Conservation (phyloP, 2,329 filamentous ascomycete species). For the Thelonectria olida region DNA sequence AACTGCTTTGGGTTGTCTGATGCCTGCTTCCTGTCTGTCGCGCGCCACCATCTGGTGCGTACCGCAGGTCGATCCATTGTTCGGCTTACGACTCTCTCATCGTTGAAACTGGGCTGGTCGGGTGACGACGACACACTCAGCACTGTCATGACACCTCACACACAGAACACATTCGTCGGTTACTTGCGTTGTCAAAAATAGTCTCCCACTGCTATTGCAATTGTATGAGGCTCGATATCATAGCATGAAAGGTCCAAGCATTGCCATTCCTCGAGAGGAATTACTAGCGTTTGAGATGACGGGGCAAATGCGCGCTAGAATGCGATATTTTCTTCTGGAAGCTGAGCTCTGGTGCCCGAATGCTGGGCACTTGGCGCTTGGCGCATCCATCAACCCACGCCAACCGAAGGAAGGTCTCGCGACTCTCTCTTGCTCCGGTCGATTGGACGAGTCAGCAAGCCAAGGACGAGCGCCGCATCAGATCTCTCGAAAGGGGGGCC, state of each 20-base stretch:
- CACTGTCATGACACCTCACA: no score
- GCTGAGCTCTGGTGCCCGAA: conserved; percentile 15
- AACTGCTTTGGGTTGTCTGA: no score
- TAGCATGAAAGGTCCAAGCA: background rate
- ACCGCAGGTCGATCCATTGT: background rate
- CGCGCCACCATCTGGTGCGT: background rate
- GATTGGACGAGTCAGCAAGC: conserved; percentile 24
- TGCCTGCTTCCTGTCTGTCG: background rate
- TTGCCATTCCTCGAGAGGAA: background rate
- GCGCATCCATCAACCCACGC: conserved; percentile 8
- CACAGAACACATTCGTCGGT: background rate
- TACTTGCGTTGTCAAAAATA: no score
- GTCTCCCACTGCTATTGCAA: no score
- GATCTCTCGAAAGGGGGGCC: conserved; percentile 22
- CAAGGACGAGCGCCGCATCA: conserved; percentile 14
- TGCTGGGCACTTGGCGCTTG: conserved; percentile 7
- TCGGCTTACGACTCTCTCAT: background rate
- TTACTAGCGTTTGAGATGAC: background rate
- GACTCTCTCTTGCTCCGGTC: conserved; percentile 2
- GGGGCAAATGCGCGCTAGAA: conserved; percentile 26
- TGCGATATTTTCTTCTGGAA: conserved; percentile 34
- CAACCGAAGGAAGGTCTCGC: conserved; percentile 8
- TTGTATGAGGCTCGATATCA: no score
- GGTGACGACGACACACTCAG: background rate
- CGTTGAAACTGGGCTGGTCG: background rate